Evolutionary conservation across 768 basidiomycete genomes (phyloP).

Genomic region (Agaricus subrufescens): DNA sequence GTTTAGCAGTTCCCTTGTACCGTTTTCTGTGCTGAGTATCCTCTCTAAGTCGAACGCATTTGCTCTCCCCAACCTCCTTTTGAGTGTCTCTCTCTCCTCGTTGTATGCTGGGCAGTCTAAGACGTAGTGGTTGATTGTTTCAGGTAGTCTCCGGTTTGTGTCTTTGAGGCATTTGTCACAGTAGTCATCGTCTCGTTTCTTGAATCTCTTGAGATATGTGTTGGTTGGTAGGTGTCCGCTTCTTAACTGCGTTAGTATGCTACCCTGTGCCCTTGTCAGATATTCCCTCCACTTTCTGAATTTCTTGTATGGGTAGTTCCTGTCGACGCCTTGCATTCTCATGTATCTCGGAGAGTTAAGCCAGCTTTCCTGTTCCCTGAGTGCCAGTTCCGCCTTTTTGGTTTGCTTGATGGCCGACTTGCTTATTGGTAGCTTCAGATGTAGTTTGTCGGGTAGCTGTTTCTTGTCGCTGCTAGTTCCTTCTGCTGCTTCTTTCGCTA

Average conservation of each 20-base stretch:
- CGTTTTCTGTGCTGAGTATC: not conserved
- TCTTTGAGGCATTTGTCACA: not conserved
- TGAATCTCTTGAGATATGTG: slow-evolving; percentile 4
- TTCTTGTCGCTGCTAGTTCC: slow-evolving; percentile 9
- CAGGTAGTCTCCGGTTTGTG: not conserved
- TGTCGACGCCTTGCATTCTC: slow-evolving; percentile 9
- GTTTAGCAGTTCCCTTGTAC: not conserved
- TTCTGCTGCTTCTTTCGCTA: slow-evolving; percentile 23
- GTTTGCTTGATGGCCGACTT: slow-evolving; percentile 13
- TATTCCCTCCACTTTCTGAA: slow-evolving; percentile 9
- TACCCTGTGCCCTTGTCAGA: slow-evolving; percentile 5
- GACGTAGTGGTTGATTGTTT: slow-evolving; percentile 8
- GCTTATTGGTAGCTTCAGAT: slow-evolving; percentile 9
- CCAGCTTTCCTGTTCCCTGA: slow-evolving; percentile 7
- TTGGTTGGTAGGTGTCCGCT: slow-evolving; percentile 25
- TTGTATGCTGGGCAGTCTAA: slow-evolving; percentile 2
- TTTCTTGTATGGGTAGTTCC: slow-evolving; percentile 11
- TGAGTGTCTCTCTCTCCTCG: not conserved
- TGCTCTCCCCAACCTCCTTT: not conserved
- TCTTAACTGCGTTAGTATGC: slow-evolving; percentile 21
- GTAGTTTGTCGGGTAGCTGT: slow-evolving; percentile 9
- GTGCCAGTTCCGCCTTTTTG: slow-evolving; percentile 9
- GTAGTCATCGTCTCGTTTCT: not conserved
- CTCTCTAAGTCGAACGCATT: not conserved
- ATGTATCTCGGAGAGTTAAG: slow-evolving; percentile 6